Evolutionary conservation across 805 yeast species (phyloP).

Genomic region (Grigorovia yakushimaensis): DNA sequence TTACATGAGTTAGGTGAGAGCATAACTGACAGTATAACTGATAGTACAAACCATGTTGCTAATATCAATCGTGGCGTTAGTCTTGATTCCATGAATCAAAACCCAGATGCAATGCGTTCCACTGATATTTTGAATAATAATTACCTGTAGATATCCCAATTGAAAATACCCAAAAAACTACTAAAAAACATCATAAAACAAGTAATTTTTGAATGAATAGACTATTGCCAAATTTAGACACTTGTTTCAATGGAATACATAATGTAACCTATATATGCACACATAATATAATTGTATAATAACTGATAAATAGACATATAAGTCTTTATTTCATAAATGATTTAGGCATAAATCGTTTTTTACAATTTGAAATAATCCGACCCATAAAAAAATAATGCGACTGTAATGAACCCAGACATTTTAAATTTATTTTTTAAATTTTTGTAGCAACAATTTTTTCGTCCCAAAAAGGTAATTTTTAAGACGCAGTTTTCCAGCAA

Average conservation of each 20-base stretch:
- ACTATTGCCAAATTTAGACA: background rate
- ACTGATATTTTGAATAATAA: slow-evolving; percentile 3
- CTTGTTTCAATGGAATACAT: background rate
- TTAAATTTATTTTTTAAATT: background rate
- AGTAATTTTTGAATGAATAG: background rate
- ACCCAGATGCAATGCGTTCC: slow-evolving; percentile 1
- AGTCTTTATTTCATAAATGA: no score
- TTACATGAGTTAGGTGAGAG: background rate
- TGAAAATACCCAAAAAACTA: no score
- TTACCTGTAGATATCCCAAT: background rate
- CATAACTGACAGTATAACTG: background rate
- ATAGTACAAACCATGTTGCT: background rate
- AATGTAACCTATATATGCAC: background rate
- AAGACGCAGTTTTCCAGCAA: background rate
- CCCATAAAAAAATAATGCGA: background rate
- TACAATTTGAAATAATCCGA: background rate
- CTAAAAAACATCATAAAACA: background rate
- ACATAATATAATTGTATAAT: background rate
- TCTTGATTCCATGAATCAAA: slow-evolving; percentile 10
- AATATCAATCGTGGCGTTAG: slow-evolving; percentile 16
- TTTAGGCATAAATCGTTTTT: no score
- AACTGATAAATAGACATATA: background rate
- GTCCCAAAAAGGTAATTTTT: background rate
- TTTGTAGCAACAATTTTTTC: background rate
- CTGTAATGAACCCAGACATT: background rate